Conservation (phyloP, 1,284 basidiomycete genomes). For the Fistulinella staudtii region DNA sequence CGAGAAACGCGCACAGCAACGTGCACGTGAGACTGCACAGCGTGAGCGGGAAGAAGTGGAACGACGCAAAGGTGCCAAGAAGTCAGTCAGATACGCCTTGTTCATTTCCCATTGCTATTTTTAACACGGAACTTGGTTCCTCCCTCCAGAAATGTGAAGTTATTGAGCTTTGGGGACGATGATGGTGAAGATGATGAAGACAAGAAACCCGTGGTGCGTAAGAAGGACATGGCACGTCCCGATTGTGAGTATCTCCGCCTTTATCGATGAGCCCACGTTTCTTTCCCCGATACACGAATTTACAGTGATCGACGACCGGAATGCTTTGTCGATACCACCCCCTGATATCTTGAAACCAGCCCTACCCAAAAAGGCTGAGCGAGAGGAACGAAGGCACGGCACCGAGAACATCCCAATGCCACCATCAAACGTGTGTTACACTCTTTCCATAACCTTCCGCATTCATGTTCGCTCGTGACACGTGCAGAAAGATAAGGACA, state of each 20-base stretch:
- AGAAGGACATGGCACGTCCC: slow-evolving; percentile 75
- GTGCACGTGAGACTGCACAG: slow-evolving; percentile 72
- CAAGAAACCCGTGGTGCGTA: slow-evolving; percentile 46
- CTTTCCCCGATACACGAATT: slow-evolving; percentile 1
- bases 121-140: slow-evolving; percentile 2
- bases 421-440: slow-evolving; percentile 18
- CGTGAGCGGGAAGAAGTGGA: slow-evolving; percentile 74
- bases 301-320: slow-evolving; percentile 52
- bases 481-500: slow-evolving; percentile 31
- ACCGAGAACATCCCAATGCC: slow-evolving; percentile 1
- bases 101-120: neutral
- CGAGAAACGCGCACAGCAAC: slow-evolving; percentile 79
- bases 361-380: slow-evolving; percentile 15
- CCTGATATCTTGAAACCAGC: slow-evolving; percentile 19
- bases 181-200: slow-evolving; percentile 57
- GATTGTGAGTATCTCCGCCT: slow-evolving; percentile 57
- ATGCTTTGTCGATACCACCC: slow-evolving; percentile 22
- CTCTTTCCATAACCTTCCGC: neutral
- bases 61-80: slow-evolving; percentile 74
- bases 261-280: neutral
- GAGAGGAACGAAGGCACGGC: slow-evolving; percentile 7
- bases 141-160: slow-evolving; percentile 77
- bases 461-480: neutral
- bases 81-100: slow-evolving; percentile 46
- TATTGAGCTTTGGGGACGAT: slow-evolving; percentile 85